phyloP scores from a whole-genome alignment of 352 stramenopile species.

The Thalassiosira oceanica region DNA sequence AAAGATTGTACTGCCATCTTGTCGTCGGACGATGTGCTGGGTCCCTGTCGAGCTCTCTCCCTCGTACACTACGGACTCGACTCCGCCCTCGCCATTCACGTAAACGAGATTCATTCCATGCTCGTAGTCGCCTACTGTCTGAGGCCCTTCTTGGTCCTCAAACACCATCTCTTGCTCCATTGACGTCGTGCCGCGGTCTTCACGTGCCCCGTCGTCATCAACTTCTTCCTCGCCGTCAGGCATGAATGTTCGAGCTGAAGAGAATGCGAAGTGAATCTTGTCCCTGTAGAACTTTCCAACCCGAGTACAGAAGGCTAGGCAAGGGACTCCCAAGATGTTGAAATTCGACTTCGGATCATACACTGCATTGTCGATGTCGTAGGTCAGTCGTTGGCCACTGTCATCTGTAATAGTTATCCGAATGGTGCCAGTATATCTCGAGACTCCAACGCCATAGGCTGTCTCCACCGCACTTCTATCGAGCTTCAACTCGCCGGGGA shows the following conservation, averaged over 20 bases:
- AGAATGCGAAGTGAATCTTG: slow-evolving; percentile 12
- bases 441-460: too few relatives aligned
- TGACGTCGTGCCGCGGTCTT: not conserved
- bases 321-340: slow-evolving; percentile 23
- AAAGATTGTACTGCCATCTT: slow-evolving; percentile 1
- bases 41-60: not conserved
- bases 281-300: too few relatives aligned
- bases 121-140: not conserved
- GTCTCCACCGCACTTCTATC: too few relatives aligned
- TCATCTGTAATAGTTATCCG: not conserved
- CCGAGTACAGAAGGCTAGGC: too few relatives aligned
- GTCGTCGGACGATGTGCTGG: not conserved
- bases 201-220: not conserved
- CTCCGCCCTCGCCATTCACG: not conserved
- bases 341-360: slow-evolving; percentile 18
- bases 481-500: not conserved
- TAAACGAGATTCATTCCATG: slow-evolving; percentile 1
- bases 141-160: too few relatives aligned
- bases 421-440: slow-evolving; percentile 3
- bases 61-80: slow-evolving; percentile 4
- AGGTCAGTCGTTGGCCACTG: not conserved
- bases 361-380: slow-evolving; percentile 13
- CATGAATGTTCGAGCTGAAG: not conserved
- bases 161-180: too few relatives aligned
- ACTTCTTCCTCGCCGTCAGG: not conserved